Base-by-base conservation (phyloP, 1,284 basidiomycete genomes). In the Heterobasidion irregulare region DNA sequence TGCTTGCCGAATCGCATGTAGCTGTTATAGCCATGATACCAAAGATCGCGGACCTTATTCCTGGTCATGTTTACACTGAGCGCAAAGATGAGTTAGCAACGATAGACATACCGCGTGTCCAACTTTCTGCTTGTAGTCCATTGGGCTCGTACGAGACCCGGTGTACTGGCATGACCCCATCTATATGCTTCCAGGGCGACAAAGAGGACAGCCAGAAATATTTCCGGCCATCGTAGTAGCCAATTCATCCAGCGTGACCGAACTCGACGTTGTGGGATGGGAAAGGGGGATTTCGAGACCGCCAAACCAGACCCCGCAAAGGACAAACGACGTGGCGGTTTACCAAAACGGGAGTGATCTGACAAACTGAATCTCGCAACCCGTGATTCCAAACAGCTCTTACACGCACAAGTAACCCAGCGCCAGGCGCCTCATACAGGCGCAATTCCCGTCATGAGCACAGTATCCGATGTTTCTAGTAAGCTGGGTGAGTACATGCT, bases 1-100 rank as follows among this genome's bases (percentile, higher is more conserved):
- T 9, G 55, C 80, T 59, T 61, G 88, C 89, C 90, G 66, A 78
- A 79, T 53, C 71, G 75, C 87, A 92, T 91, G 66, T 93, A 93
- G 62, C 79, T 83, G 63, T 86, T 68, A 63, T 84, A 92, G 0
- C 90, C 90, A 73, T 93, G 90, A 65, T 90, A 84, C 86, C 88
- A 93, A 4, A 93, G 70, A 36, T 82, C 80, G 49, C 84, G 81
- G 18, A 84, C 85, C 64, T 77, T 76, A 63, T 90, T 79, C 50
- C 90, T 91, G 57, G 16, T 32, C 33, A 13, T 50, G 8, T 16
- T 50, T 47, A 47, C 46, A 47, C 10, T 47, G 12, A 6, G 33
- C 16, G 19, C 41, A 6, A 2, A 4, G 52, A 3, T 57, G 34
- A 50, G 45, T 6, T 49, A 45, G 19, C n/a, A 34, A 48, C n/a